phyloP scores from a whole-genome alignment of 208 protist genomes.

The Leishmania turanica region DNA sequence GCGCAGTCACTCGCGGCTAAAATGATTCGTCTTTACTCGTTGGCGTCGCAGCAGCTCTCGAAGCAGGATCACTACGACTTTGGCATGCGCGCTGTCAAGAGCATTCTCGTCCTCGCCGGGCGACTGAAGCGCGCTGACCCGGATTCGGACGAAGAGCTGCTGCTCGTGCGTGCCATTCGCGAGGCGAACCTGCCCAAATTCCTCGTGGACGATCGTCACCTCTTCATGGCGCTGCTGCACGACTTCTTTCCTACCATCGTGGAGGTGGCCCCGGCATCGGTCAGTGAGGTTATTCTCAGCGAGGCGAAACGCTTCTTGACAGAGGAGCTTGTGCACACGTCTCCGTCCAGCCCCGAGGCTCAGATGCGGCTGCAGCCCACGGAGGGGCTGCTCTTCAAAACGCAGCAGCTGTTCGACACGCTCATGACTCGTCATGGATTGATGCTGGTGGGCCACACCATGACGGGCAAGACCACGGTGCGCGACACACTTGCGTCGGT shows the following conservation, averaged over 20 bases:
- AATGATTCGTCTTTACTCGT: constrained; percentile 95
- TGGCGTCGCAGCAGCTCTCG: constrained; percentile 95
- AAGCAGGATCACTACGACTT: constrained; percentile 97
- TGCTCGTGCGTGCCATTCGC: constrained; percentile 91
- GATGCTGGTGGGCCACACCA: constrained; percentile 96
- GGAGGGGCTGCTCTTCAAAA: constrained; percentile 80
- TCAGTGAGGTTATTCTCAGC: constrained; percentile 55
- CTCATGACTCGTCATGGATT: constrained; percentile 90
- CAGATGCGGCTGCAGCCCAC: constrained; percentile 67
- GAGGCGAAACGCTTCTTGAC: constrained; percentile 55
- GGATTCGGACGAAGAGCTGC: constrained; percentile 89
- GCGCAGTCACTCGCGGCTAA: constrained; percentile 92
- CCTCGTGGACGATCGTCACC: constrained; percentile 85
- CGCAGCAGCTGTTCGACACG: constrained; percentile 94
- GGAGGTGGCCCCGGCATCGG: constrained; percentile 35
- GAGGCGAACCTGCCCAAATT: constrained; percentile 95
- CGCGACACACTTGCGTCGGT: constrained; percentile 75
- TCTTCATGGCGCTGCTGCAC: constrained; percentile 91
- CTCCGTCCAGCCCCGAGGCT: constrained; percentile 1
- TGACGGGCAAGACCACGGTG: constrained; percentile 93
- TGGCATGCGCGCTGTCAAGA: constrained; percentile 96
- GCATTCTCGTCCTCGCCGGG: constrained; percentile 94
- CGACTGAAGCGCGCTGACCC: constrained; percentile 87
- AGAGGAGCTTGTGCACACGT: constrained; percentile 29
- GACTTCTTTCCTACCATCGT: constrained; percentile 90